Percentiles rank a stretch among this genome's conserved stretches.
These are phyloP conservation scores for Boletus pseudo-olivaceus DNA, from an alignment of 768 basidiomycete species.

Conservation along the genomic window DNA sequence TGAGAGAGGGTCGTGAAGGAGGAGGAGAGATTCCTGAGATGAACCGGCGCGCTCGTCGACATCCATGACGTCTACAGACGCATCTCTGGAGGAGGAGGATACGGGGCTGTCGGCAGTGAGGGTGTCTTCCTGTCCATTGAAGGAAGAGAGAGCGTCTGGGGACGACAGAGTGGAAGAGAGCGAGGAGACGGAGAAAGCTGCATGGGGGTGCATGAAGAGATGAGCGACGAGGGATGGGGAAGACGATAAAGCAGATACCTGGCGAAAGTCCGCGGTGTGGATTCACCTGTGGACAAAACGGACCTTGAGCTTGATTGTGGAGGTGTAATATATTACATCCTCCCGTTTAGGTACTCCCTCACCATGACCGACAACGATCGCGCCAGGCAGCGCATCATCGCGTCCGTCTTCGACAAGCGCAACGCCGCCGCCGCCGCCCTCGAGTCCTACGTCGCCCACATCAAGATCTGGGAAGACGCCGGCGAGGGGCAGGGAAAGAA, in stretches of 20 bases:
- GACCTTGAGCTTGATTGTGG: background rate
- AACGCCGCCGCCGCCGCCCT: slow-evolving; percentile 60
- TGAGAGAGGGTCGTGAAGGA: slow-evolving; percentile 18
- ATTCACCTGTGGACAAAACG: slow-evolving; percentile 3
- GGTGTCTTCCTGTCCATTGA: slow-evolving; percentile 30
- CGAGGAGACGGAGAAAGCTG: slow-evolving; percentile 20
- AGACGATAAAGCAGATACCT: slow-evolving; percentile 14
- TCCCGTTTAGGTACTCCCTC: slow-evolving; percentile 10
- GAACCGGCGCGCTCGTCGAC: slow-evolving; percentile 21
- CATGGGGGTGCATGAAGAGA: slow-evolving; percentile 11
- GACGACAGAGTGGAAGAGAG: slow-evolving; percentile 32
- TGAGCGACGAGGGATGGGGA: background rate
- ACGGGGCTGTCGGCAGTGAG: slow-evolving; percentile 28
- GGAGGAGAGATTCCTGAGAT: slow-evolving; percentile 27
- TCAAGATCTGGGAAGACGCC: slow-evolving; percentile 93
- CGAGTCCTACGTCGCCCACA: slow-evolving; percentile 81
- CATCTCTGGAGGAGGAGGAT: slow-evolving; percentile 34
- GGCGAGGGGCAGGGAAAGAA: slow-evolving; percentile 72
- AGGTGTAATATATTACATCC: background rate
- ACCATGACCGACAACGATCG: slow-evolving; percentile 44
- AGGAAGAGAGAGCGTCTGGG: slow-evolving; percentile 29
- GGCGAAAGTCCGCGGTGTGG: background rate
- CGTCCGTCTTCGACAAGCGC: slow-evolving; percentile 77
- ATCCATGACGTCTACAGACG: slow-evolving; percentile 30
- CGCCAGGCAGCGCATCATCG: slow-evolving; percentile 67